Conservation (phyloP, 2,329 filamentous ascomycete genomes). For the Ploettnerulaceae sp. region DNA sequence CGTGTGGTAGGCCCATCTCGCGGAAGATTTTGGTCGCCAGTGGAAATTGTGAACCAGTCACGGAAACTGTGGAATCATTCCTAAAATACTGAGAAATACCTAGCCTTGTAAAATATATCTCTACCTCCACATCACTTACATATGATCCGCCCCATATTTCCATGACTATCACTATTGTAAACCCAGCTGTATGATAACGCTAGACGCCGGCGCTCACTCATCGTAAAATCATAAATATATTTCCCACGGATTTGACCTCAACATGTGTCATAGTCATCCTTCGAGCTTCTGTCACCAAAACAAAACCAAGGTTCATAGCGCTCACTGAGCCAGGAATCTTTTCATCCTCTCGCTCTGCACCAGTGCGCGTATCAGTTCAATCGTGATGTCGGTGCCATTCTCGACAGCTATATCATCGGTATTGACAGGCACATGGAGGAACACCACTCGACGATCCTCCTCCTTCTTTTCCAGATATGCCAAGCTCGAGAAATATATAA, state of each 20-base stretch:
- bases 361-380: constrained; percentile 53
- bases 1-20: too few relatives aligned
- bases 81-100: too few relatives aligned
- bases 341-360: constrained; percentile 39
- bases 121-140: too few relatives aligned
- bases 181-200: too few relatives aligned
- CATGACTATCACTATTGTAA: too few relatives aligned
- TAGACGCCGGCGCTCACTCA: too few relatives aligned
- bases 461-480: constrained; percentile 48
- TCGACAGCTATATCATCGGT: constrained; percentile 45
- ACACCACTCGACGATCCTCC: constrained; percentile 51
- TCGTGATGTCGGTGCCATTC: constrained; percentile 46
- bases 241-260: background rate
- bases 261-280: background rate
- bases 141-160: too few relatives aligned
- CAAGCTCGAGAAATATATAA: constrained; percentile 69
- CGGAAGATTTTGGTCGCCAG: too few relatives aligned
- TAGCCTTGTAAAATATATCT: too few relatives aligned
- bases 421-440: constrained; percentile 67
- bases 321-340: constrained; percentile 9
- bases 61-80: too few relatives aligned
- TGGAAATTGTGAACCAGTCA: too few relatives aligned
- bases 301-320: background rate
- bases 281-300: background rate
- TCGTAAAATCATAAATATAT: too few relatives aligned